phyloP scores from a whole-genome alignment of 805 yeast species.

The Kodamaea sagamina region DNA sequence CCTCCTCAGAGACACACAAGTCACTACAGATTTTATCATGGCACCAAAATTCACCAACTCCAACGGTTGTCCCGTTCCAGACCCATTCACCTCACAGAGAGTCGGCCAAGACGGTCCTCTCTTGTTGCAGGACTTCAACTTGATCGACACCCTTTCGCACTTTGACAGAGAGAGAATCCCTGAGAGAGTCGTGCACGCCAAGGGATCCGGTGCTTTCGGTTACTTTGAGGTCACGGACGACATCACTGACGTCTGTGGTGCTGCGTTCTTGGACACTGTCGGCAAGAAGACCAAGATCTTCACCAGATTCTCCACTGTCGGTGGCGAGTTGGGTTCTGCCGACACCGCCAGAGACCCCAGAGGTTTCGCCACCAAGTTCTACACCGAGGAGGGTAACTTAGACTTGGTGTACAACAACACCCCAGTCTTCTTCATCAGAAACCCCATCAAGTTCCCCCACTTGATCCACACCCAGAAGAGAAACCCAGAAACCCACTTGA shows the following conservation, averaged over 20 bases:
- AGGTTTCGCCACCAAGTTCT: slow-evolving; percentile 65
- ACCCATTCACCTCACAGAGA: slow-evolving; percentile 57
- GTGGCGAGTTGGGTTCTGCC: slow-evolving; percentile 67
- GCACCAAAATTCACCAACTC: slow-evolving; percentile 70
- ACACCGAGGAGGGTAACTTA: slow-evolving; percentile 66
- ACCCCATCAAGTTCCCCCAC: slow-evolving; percentile 63
- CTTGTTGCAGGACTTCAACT: slow-evolving; percentile 58
- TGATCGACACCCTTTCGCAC: slow-evolving; percentile 57
- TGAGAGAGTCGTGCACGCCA: slow-evolving; percentile 68
- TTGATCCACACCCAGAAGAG: slow-evolving; percentile 73
- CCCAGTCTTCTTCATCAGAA: slow-evolving; percentile 65
- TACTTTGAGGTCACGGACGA: slow-evolving; percentile 58
- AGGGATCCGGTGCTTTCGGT: slow-evolving; percentile 66
- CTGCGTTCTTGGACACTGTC: slow-evolving; percentile 30
- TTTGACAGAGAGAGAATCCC: slow-evolving; percentile 67
- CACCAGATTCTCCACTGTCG: slow-evolving; percentile 64
- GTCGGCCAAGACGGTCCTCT: slow-evolving; percentile 61
- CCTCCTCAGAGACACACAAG: neutral
- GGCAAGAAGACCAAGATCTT: slow-evolving; percentile 36
- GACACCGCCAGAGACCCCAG: slow-evolving; percentile 71
- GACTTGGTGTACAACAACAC: slow-evolving; percentile 78
- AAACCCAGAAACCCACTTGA: slow-evolving; percentile 70
- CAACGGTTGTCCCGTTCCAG: slow-evolving; percentile 75
- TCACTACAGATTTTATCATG: slow-evolving; percentile 24
- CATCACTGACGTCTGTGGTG: slow-evolving; percentile 29